Conservation (phyloP, 192 early-diverging fungal species). For the Backusella psychrophila region DNA sequence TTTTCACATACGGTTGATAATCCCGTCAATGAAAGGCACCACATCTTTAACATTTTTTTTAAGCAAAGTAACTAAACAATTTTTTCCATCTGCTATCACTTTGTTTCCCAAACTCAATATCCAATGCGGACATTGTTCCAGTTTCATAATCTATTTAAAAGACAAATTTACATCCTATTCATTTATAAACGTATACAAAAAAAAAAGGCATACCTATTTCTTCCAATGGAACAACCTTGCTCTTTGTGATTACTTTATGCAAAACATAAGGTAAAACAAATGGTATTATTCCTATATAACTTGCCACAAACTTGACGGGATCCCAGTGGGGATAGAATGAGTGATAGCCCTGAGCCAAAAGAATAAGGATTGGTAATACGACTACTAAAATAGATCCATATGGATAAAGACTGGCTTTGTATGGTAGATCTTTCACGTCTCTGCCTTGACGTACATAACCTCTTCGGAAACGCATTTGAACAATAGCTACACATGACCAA, state of each 20-base stretch:
- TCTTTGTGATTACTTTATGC: slow-evolving; percentile 52
- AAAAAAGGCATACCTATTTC: slow-evolving; percentile 46
- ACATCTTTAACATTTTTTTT: not conserved
- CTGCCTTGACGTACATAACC: slow-evolving; percentile 70
- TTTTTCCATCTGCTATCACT: not conserved
- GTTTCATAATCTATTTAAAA: slow-evolving; percentile 7
- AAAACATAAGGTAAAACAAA: slow-evolving; percentile 54
- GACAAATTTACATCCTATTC: not conserved
- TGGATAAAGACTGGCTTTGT: slow-evolving; percentile 62
- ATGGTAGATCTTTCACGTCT: slow-evolving; percentile 58
- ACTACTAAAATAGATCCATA: slow-evolving; percentile 65
- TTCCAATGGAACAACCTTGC: slow-evolving; percentile 50
- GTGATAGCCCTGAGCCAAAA: slow-evolving; percentile 58
- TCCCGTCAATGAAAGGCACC: too few species aligned
- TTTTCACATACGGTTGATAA: too few species aligned
- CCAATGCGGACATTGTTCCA: not conserved
- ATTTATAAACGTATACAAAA: not conserved
- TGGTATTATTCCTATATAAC: slow-evolving; percentile 59
- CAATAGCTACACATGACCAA: slow-evolving; percentile 73
- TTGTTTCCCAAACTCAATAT: not conserved
- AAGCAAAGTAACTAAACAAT: not conserved
- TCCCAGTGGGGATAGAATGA: slow-evolving; percentile 54
- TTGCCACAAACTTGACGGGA: slow-evolving; percentile 45
- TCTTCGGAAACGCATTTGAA: slow-evolving; percentile 76
- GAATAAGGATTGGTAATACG: slow-evolving; percentile 52